Conservation (phyloP, 169 alveolate genomes). For the Theileria orientalis region DNA sequence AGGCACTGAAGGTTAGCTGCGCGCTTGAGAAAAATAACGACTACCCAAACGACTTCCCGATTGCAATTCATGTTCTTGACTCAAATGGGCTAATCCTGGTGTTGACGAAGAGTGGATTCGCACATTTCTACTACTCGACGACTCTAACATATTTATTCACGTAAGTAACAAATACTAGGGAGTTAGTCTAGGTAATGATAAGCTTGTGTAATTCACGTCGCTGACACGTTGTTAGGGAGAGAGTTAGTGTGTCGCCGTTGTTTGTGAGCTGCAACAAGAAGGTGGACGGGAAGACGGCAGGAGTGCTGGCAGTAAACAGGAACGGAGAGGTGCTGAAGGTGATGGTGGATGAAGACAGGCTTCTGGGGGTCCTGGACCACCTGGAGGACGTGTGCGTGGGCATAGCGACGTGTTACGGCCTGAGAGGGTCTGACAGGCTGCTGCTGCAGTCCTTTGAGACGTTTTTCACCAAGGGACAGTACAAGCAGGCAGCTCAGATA, state of each 20-base stretch:
- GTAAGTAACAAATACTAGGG: no score
- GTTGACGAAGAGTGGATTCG: constrained; percentile 75
- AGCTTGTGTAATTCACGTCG: no score
- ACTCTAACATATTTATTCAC: constrained; percentile 52
- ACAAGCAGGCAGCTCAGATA: constrained; percentile 93
- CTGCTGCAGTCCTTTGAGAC: constrained; percentile 85
- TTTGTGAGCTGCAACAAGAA: constrained; percentile 47
- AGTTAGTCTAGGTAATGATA: no score
- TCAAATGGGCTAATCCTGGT: constrained; percentile 80
- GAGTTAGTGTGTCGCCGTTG: constrained; percentile 34
- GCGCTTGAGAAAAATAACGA: constrained; percentile 55
- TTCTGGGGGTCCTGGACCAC: constrained; percentile 2
- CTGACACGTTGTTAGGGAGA: neutral
- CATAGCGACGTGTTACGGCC: constrained; percentile 72
- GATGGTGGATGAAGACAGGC: constrained; percentile 53
- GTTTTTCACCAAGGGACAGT: constrained; percentile 84
- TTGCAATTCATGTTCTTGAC: constrained; percentile 76
- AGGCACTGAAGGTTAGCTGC: constrained; percentile 72
- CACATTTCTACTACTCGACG: constrained; percentile 70
- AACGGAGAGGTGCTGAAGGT: constrained; percentile 41
- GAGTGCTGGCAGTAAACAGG: constrained; percentile 47
- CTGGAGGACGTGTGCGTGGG: constrained; percentile 47
- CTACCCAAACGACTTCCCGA: constrained; percentile 74
- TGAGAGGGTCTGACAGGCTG: constrained; percentile 91
- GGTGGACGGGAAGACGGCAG: constrained; percentile 34